Evolutionary conservation across 106 monocot genomes (phyloP).

Genomic region (Ottelia alismoides): DNA sequence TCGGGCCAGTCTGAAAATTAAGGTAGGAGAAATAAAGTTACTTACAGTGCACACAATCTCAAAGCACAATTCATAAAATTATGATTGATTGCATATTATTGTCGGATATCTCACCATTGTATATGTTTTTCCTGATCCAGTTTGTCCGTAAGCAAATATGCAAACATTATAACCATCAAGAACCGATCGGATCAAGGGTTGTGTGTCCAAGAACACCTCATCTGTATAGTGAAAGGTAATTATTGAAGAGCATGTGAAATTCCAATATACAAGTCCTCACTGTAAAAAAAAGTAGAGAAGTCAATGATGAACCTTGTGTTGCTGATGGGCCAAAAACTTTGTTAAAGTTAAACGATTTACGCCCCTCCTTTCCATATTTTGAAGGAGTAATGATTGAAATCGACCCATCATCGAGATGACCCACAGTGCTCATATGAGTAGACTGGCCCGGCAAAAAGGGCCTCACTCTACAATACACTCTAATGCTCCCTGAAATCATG

Average conservation of each 20-base stretch:
- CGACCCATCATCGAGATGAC: conserved; percentile 54
- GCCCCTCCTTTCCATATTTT: conserved; percentile 74
- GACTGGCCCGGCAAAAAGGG: conserved; percentile 63
- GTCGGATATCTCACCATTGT: conserved; percentile 81
- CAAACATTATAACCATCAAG: conserved; percentile 97
- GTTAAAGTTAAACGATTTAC: conserved; percentile 68
- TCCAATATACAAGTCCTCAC: no score
- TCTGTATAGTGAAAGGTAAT: conserved; percentile 31
- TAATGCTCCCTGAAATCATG: conserved; percentile 61
- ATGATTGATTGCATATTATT: no score
- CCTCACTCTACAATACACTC: conserved; percentile 89
- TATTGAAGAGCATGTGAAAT: neutral
- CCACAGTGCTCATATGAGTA: conserved; percentile 29
- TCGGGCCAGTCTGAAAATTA: conserved; percentile 72
- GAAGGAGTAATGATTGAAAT: conserved; percentile 56
- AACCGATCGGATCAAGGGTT: conserved; percentile 83
- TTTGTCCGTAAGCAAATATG: conserved; percentile 98
- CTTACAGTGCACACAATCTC: neutral
- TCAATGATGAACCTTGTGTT: conserved; percentile 91
- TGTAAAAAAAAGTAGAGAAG: no score
- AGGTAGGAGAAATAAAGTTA: neutral
- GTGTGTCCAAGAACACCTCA: conserved; percentile 75
- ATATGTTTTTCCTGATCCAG: conserved; percentile 91
- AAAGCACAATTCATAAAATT: no score
- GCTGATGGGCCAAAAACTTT: conserved; percentile 73